A percentile compares a stretch with the other conserved stretches of the same genome.
Evolutionary conservation across 2,329 filamentous ascomycete species (phyloP).

Genomic region (Apiospora sp.): DNA sequence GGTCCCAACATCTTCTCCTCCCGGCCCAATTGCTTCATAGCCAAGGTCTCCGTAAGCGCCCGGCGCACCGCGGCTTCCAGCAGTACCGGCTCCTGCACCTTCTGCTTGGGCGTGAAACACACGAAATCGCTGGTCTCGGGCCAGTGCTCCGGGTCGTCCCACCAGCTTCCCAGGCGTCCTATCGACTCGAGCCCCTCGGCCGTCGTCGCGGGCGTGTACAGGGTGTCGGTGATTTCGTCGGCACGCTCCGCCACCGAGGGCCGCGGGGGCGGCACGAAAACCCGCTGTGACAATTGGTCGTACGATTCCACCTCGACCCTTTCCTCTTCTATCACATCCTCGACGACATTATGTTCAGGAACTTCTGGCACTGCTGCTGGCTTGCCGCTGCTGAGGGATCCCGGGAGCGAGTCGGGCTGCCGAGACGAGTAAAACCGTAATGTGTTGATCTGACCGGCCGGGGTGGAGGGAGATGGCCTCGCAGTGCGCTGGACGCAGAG

Average conservation of each 20-base stretch:
- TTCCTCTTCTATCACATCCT: slow-evolving; percentile 10
- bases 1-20: slow-evolving; percentile 33
- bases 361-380: background rate
- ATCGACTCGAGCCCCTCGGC: slow-evolving; percentile 57
- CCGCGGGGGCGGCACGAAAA: slow-evolving; percentile 32
- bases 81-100: slow-evolving; percentile 51
- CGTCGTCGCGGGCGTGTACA: slow-evolving; percentile 57
- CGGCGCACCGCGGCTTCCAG: slow-evolving; percentile 58
- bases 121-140: slow-evolving; percentile 52
- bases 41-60: slow-evolving; percentile 61
- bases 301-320: slow-evolving; percentile 6
- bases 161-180: slow-evolving; percentile 58
- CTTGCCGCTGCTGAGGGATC: slow-evolving; percentile 20
- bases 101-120: slow-evolving; percentile 50
- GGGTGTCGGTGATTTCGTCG: slow-evolving; percentile 42
- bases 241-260: slow-evolving; percentile 39
- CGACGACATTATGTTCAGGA: background rate
- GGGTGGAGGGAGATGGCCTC: background rate
- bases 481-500: slow-evolving; percentile 37
- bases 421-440: slow-evolving; percentile 37
- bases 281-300: slow-evolving; percentile 25
- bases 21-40: slow-evolving; percentile 47
- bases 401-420: slow-evolving; percentile 19
- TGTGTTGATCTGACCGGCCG: slow-evolving; percentile 26
- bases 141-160: slow-evolving; percentile 63